phyloP scores from a whole-genome alignment of 2,329 filamentous ascomycete species.

The Paracoccidioides lutzii region DNA sequence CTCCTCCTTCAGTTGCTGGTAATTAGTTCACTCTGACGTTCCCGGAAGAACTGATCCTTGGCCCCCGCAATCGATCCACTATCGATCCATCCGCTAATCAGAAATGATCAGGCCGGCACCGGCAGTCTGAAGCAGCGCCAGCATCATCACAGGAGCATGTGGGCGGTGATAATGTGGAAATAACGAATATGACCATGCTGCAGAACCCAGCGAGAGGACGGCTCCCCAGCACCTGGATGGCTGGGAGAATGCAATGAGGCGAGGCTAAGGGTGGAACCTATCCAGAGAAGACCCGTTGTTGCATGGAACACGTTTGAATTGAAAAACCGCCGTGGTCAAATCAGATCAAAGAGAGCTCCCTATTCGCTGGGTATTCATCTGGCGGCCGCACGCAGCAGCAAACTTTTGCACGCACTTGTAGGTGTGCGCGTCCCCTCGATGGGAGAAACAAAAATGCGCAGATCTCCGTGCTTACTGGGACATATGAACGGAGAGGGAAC shows the following conservation, averaged over 20 bases:
- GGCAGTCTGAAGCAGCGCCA: neutral
- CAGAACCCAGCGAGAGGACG: neutral
- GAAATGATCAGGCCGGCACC: neutral
- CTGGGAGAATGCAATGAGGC: neutral
- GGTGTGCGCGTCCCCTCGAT: no score
- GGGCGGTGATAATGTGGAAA: neutral
- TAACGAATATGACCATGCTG: neutral
- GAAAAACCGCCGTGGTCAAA: neutral
- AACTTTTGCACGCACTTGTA: no score
- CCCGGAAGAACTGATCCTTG: neutral
- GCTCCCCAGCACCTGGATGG: neutral
- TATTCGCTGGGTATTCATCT: neutral
- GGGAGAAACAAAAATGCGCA: no score
- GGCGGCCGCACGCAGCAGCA: neutral
- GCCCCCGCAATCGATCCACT: neutral
- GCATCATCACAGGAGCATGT: neutral
- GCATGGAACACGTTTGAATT: neutral
- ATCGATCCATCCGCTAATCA: no score
- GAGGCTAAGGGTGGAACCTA: neutral
- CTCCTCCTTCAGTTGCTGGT: no score
- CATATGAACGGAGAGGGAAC: no score
- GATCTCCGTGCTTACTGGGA: no score
- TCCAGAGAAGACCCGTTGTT: neutral
- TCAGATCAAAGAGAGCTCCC: neutral
- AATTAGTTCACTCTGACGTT: no score